phyloP scores from a whole-genome alignment of 1,284 basidiomycete genomes.

The Cryptococcus floricola region DNA sequence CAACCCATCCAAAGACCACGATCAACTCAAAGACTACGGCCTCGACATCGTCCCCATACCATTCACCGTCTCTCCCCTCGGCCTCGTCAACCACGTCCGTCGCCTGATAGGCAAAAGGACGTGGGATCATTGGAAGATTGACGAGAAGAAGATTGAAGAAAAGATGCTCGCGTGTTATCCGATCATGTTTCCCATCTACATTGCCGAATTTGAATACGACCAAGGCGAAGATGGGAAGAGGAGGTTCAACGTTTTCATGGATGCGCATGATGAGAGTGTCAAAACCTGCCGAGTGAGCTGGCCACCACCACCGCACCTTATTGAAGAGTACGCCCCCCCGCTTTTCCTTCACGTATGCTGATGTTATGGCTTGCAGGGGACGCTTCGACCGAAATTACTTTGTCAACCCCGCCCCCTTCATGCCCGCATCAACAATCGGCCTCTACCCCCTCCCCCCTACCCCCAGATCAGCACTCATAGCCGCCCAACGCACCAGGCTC shows the following conservation, averaged over 20 bases:
- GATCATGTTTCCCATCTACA: constrained; percentile 46
- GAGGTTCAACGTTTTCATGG: constrained; percentile 37
- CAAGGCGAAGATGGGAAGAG: constrained; percentile 20
- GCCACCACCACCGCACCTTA: constrained; percentile 30
- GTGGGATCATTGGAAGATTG: constrained; percentile 24
- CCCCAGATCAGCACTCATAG: background rate
- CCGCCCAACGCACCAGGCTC: constrained; percentile 12
- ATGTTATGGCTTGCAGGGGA: constrained; percentile 8
- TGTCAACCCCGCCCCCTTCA: constrained; percentile 35
- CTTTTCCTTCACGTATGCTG: background rate
- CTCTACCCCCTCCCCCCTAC: constrained; percentile 11
- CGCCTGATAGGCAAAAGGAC: constrained; percentile 19
- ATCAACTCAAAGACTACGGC: constrained; percentile 61
- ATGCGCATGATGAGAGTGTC: constrained; percentile 39
- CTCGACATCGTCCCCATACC: constrained; percentile 62
- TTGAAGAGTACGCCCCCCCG: constrained; percentile 16
- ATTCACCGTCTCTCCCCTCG: constrained; percentile 43
- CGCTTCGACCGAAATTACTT: constrained; percentile 33
- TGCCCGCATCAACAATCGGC: constrained; percentile 25
- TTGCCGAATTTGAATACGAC: constrained; percentile 41
- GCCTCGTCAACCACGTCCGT: constrained; percentile 25
- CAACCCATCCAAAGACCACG: constrained; percentile 43
- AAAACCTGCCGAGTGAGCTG: constrained; percentile 32
- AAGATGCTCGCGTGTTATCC: constrained; percentile 46
- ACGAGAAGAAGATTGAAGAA: constrained; percentile 33